phyloP scores from a whole-genome alignment of 2,329 filamentous ascomycete species.

The Xylaria polymorpha region DNA sequence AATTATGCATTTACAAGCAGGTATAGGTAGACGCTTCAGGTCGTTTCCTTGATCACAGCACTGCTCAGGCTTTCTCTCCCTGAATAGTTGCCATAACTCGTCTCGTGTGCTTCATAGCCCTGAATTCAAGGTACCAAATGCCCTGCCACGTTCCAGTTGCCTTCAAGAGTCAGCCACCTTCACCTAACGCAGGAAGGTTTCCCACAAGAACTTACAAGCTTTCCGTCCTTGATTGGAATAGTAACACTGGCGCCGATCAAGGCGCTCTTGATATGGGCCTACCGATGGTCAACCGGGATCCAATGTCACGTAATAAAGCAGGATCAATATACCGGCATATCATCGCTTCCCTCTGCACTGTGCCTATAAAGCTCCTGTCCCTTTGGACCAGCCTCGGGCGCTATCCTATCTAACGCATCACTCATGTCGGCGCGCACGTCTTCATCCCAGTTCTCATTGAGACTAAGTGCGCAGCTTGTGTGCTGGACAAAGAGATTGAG shows the following conservation, averaged over 20 bases:
- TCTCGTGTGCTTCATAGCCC: slow-evolving; percentile 78
- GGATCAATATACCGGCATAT: slow-evolving; percentile 80
- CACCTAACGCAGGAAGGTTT: background rate
- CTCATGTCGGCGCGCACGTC: slow-evolving; percentile 95
- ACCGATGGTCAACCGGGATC: slow-evolving; percentile 56
- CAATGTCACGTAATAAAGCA: slow-evolving; percentile 60
- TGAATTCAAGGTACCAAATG: slow-evolving; percentile 95
- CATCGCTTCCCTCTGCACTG: slow-evolving; percentile 86
- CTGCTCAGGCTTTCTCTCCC: slow-evolving; percentile 73
- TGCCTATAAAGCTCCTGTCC: slow-evolving; percentile 84
- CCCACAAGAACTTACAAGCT: slow-evolving; percentile 64
- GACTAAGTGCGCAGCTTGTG: slow-evolving; percentile 86
- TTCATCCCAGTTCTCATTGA: slow-evolving; percentile 91
- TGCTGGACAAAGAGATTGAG: slow-evolving; percentile 95
- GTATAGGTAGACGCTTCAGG: slow-evolving; percentile 6
- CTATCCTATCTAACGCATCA: slow-evolving; percentile 91
- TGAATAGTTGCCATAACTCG: slow-evolving; percentile 94
- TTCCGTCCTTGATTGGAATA: slow-evolving; percentile 90
- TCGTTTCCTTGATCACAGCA: background rate
- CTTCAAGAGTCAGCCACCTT: slow-evolving; percentile 49
- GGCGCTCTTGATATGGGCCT: slow-evolving; percentile 93
- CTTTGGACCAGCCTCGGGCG: slow-evolving; percentile 78
- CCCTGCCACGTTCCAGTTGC: slow-evolving; percentile 81
- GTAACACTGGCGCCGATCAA: slow-evolving; percentile 89
- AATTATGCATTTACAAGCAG: slow-evolving; percentile 4